Percentiles rank a stretch among this genome's conserved stretches.
Conservation (phyloP, 2,329 filamentous ascomycete genomes). For the Cryphonectria carpinicola region DNA sequence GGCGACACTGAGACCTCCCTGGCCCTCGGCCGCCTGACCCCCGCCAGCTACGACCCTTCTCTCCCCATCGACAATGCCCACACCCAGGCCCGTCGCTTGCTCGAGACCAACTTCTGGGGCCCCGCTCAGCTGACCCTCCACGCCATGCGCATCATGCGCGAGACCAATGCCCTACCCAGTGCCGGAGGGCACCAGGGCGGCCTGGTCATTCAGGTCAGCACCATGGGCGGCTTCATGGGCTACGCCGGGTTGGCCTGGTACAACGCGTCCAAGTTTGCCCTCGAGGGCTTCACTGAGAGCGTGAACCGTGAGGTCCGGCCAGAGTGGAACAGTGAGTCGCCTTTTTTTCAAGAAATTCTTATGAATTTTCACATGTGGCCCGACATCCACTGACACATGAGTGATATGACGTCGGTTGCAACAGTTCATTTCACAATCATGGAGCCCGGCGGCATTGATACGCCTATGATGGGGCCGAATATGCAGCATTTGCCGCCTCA, state of each 20-base stretch:
- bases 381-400: neutral
- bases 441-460: conserved; percentile 47
- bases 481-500: conserved; percentile 43
- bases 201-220: conserved; percentile 58
- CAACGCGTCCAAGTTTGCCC: conserved; percentile 48
- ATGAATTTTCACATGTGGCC: neutral
- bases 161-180: conserved; percentile 30
- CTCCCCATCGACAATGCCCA: conserved; percentile 28
- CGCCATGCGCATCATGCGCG: conserved; percentile 38
- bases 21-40: neutral
- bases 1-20: conserved; percentile 36
- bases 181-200: conserved; percentile 45
- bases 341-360: neutral
- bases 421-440: conserved; percentile 46
- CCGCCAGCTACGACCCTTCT: conserved; percentile 17
- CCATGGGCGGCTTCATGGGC: conserved; percentile 50
- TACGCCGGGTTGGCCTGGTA: conserved; percentile 44
- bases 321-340: conserved; percentile 45
- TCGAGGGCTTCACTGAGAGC: conserved; percentile 52
- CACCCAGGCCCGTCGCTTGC: conserved; percentile 30
- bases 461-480: conserved; percentile 39
- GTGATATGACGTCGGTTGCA: neutral
- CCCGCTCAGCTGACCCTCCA: conserved; percentile 33
- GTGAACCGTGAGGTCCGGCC: conserved; percentile 47
- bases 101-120: conserved; percentile 40